phyloP scores from a whole-genome alignment of 164 flowering plant species.

The Buxus sempervirens region DNA sequence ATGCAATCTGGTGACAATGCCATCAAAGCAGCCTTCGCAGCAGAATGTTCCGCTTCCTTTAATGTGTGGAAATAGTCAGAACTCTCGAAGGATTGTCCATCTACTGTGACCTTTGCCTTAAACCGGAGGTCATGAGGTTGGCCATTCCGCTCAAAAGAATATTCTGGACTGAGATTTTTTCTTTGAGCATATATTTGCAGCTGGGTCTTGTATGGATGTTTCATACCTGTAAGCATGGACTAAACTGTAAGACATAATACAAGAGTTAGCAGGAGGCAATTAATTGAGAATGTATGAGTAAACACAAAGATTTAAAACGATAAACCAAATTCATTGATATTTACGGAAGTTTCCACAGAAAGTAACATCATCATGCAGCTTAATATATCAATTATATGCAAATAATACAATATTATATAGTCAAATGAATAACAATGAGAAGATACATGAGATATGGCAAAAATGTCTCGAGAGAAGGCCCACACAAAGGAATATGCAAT shows the following conservation, averaged over 20 bases:
- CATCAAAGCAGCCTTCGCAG: constrained; percentile 62
- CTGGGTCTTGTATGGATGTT: constrained; percentile 40
- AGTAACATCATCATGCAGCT: not conserved
- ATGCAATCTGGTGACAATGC: constrained; percentile 33
- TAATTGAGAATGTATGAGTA: not conserved
- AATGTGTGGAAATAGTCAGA: constrained; percentile 40
- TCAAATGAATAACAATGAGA: not conserved
- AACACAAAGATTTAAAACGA: not conserved
- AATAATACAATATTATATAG: not conserved
- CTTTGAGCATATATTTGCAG: constrained; percentile 57
- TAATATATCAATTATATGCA: not conserved
- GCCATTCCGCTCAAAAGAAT: constrained; percentile 48
- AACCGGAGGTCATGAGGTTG: constrained; percentile 59
- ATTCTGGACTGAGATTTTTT: constrained; percentile 36
- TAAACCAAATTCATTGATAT: not conserved
- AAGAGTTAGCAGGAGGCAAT: not conserved
- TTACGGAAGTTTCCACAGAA: not conserved
- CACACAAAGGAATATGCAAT: not conserved
- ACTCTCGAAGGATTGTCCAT: constrained; percentile 51
- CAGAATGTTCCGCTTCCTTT: constrained; percentile 75
- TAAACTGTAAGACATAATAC: constrained; percentile 1
- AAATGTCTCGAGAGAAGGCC: not conserved
- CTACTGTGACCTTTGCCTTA: constrained; percentile 57
- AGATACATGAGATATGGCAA: not conserved
- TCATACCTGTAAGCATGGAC: constrained; percentile 25